A percentile compares a stretch with the other conserved stretches of the same genome.
phyloP scores from a whole-genome alignment of 169 alveolate genomes.

The Eimeria maxima region DNA sequence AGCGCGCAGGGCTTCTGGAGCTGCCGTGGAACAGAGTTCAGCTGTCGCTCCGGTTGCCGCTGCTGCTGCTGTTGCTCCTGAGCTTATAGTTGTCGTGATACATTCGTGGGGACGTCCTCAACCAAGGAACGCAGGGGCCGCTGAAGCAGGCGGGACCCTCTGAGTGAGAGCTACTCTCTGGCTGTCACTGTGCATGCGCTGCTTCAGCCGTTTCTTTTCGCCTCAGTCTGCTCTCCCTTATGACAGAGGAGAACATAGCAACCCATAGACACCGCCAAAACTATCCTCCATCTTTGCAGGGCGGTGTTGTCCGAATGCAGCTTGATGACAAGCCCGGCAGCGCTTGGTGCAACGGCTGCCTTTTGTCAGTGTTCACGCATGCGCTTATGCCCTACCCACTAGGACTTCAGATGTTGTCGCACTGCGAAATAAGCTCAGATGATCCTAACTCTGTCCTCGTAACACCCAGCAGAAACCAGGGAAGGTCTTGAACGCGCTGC shows the following conservation, averaged over 20 bases:
- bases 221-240: neutral
- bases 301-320: neutral
- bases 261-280: neutral
- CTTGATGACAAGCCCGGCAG: neutral
- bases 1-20: neutral
- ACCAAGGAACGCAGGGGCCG: neutral
- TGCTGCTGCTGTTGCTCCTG: neutral
- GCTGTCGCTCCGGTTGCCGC: neutral
- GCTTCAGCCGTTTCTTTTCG: neutral
- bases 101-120: neutral
- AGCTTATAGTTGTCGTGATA: neutral
- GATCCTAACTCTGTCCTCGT: neutral
- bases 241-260: neutral
- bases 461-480: neutral
- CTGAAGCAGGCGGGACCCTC: neutral
- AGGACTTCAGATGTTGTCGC: neutral
- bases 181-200: neutral
- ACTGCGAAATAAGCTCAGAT: neutral
- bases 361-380: conserved; percentile 35
- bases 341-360: neutral
- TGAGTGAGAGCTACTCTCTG: neutral
- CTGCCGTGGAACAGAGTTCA: neutral
- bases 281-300: conserved; percentile 21
- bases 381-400: neutral
- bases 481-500: neutral